Base-by-base conservation (phyloP, 2,329 filamentous ascomycete genomes). In the Fusarium irregulare region DNA sequence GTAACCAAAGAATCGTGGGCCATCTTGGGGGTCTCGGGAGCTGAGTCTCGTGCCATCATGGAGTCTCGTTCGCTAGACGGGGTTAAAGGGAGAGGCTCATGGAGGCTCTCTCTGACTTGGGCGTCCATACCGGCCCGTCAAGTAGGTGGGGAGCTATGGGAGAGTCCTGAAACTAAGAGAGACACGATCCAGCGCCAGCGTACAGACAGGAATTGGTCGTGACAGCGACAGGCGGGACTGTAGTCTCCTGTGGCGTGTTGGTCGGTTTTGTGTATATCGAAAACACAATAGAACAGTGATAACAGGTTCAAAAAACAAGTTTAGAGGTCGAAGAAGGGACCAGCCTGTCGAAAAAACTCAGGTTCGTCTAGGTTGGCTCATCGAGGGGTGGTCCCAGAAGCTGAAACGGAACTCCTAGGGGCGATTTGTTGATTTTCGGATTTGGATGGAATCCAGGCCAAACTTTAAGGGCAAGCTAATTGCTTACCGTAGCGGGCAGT, bases 1-100 rank as follows among this genome's bases (percentile, higher is more conserved):
- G 91, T 93, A 47, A 93, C 91, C 90, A 93, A 91, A 21, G 92
- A 93, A 79, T 93, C 91, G 77, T 87, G 86, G 21, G 78, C 71
- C 77, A 80, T 80, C 64, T 77, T 81, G n/a, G 79, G 78, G 46
- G 78, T 79, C 72, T 76, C 77, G 42, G 72, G 69, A 50, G 69
- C 70, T 61, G 65, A 56, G 60, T 78, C 74, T 65, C 72, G 71
- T 49, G 61, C 64, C 61, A 63, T 75, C 70, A 63, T 70, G 64
- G 73, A 70, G 61, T 42, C 55, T 70, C 56, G 64, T 64, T 65
- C 68, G 50, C 66, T 46, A 55, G 71, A 56, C 56, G 63, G 56
- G 49, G 72, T 49, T 42, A 67, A 71, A 72, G 75, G 72, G 70
- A 75, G 64, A 64, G 70, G 62, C 58, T 75, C 76, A 75, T 76